Percentiles rank a stretch among this genome's conserved stretches.
Conservation (phyloP, 495 filamentous ascomycete species). For the Bacidia gigantensis region DNA sequence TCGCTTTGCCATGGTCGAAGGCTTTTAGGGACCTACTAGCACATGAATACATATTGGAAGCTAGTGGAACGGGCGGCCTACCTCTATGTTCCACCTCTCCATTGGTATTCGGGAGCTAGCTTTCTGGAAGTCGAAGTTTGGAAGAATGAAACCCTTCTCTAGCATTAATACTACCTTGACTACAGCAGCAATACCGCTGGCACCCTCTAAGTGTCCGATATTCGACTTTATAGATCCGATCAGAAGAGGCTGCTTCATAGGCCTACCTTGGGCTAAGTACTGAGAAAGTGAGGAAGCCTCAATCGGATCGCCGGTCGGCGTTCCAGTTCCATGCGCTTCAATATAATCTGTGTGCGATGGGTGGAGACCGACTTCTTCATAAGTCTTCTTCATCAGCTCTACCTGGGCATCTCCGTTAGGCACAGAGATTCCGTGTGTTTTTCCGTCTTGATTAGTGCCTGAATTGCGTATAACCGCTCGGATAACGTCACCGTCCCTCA, state of each 20-base stretch:
- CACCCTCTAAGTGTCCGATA: conserved; percentile 6
- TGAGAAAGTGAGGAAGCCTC: not conserved
- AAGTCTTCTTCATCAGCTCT: conserved; percentile 13
- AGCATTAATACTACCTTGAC: conserved; percentile 38
- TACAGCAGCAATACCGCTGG: conserved; percentile 20
- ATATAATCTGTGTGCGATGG: conserved; percentile 19
- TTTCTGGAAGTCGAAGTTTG: conserved; percentile 33
- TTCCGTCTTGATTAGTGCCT: conserved; percentile 27
- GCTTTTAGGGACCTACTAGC: not conserved
- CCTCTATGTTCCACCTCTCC: conserved; percentile 1
- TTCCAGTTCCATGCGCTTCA: conserved; percentile 25
- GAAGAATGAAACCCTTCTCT: conserved; percentile 29
- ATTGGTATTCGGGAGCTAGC: conserved; percentile 24
- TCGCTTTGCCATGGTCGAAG: not conserved
- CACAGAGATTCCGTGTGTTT: conserved; percentile 23
- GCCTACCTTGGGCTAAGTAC: not conserved
- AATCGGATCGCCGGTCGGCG: not conserved
- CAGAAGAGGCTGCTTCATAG: not conserved
- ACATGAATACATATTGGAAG: not conserved
- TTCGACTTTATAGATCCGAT: conserved; percentile 5
- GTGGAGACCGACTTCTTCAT: conserved; percentile 13
- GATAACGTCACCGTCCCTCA: conserved; percentile 26
- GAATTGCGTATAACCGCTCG: conserved; percentile 25
- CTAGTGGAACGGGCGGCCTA: not conserved
- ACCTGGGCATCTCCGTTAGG: conserved; percentile 19